Percentiles rank a stretch among this genome's conserved stretches.
Conservation (phyloP, 768 basidiomycete species). For the Mycena chlorophos region DNA sequence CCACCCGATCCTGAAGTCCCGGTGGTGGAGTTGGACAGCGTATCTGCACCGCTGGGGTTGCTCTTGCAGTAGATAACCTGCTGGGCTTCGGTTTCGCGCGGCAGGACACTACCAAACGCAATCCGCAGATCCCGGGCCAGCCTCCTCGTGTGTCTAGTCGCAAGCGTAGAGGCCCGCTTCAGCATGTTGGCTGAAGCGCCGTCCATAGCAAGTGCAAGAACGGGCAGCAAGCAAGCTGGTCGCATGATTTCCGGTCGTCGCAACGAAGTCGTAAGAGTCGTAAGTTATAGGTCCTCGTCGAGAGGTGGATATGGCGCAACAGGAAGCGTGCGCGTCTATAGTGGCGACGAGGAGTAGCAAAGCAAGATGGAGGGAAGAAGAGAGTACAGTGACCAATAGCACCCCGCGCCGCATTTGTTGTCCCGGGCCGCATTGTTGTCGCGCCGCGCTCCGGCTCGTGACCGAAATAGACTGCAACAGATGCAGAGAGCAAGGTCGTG, state of each 20-base stretch:
- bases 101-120: conserved; percentile 57
- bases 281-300: conserved; percentile 1
- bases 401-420: neutral
- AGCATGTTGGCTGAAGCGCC: conserved; percentile 27
- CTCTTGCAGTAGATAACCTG: conserved; percentile 48
- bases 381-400: neutral
- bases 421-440: neutral
- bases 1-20: too few relatives aligned
- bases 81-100: conserved; percentile 35
- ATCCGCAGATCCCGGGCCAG: conserved; percentile 70
- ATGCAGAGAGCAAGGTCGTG: neutral
- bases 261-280: neutral
- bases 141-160: conserved; percentile 56
- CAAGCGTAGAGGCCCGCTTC: conserved; percentile 51
- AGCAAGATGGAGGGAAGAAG: neutral
- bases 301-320: neutral
- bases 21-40: conserved; percentile 27
- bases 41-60: conserved; percentile 25
- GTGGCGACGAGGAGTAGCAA: neutral
- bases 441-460: neutral
- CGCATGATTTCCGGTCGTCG: neutral
- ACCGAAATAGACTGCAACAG: too few relatives aligned
- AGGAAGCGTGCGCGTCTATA: neutral
- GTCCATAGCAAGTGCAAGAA: conserved; percentile 3
- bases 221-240: neutral